Conservation (phyloP, 768 basidiomycete species). For the Mycena amicta region DNA sequence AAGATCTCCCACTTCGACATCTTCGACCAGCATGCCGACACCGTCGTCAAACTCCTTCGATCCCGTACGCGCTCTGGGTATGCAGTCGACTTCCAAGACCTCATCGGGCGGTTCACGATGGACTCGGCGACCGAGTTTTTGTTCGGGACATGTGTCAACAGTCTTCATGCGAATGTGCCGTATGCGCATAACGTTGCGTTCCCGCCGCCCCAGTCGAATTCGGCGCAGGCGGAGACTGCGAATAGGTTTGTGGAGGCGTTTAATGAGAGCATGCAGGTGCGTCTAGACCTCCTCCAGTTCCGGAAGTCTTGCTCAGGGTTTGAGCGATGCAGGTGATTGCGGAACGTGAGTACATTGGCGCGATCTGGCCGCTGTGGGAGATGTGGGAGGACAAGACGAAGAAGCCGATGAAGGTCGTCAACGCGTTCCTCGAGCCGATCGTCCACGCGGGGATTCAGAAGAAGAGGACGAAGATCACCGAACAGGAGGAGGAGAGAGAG, state of each 20-base stretch:
- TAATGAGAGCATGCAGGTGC: slow-evolving; percentile 34
- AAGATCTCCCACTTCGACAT: slow-evolving; percentile 63
- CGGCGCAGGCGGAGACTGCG: slow-evolving; percentile 28
- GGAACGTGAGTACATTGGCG: slow-evolving; percentile 40
- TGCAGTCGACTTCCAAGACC: slow-evolving; percentile 62
- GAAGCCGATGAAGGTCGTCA: slow-evolving; percentile 45
- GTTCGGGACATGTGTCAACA: slow-evolving; percentile 54
- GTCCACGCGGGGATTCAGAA: slow-evolving; percentile 43
- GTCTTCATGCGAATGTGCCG: slow-evolving; percentile 48
- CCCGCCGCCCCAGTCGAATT: slow-evolving; percentile 32
- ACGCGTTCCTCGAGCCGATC: slow-evolving; percentile 54
- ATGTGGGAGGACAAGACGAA: slow-evolving; percentile 50
- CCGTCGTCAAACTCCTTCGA: slow-evolving; percentile 45
- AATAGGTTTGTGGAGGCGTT: slow-evolving; percentile 54
- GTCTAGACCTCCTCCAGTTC: too few relatives aligned
- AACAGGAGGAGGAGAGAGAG: slow-evolving; percentile 32
- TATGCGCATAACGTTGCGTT: slow-evolving; percentile 40
- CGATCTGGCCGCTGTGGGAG: slow-evolving; percentile 53
- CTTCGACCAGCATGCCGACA: slow-evolving; percentile 55
- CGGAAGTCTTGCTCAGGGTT: too few relatives aligned
- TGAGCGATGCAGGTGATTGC: slow-evolving; percentile 45
- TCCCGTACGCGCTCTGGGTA: slow-evolving; percentile 45
- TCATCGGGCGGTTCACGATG: slow-evolving; percentile 55
- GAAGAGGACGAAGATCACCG: slow-evolving; percentile 27
- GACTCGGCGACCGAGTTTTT: slow-evolving; percentile 67